phyloP scores from a whole-genome alignment of 83 land plant species.

The Picea abies region DNA sequence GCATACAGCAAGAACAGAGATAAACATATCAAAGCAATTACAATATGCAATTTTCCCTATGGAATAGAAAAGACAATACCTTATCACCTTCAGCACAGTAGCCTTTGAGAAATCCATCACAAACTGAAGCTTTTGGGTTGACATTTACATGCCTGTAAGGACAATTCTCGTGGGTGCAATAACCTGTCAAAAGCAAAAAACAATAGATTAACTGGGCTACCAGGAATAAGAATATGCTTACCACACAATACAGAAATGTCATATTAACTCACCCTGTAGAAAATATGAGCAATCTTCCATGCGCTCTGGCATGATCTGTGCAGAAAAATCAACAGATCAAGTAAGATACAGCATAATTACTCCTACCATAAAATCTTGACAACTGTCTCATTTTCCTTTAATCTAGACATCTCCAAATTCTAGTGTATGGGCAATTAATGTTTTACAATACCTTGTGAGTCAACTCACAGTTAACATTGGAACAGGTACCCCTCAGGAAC shows the following conservation, averaged over 20 bases:
- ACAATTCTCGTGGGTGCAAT: slow-evolving; percentile 85
- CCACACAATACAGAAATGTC: neutral
- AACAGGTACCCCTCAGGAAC: slow-evolving; percentile 87
- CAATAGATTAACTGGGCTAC: slow-evolving; percentile 6
- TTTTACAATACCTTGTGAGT: slow-evolving; percentile 83
- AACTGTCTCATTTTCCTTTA: neutral
- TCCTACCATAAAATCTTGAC: neutral
- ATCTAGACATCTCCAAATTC: slow-evolving; percentile 3
- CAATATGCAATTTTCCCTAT: no score
- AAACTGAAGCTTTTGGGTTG: slow-evolving; percentile 81
- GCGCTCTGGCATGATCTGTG: slow-evolving; percentile 97
- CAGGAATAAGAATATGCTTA: neutral
- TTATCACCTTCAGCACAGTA: slow-evolving; percentile 94
- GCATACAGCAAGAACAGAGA: no score
- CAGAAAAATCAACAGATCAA: neutral
- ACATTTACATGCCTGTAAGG: slow-evolving; percentile 98
- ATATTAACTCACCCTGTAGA: slow-evolving; percentile 63
- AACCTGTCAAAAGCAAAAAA: slow-evolving; percentile 53
- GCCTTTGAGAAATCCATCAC: slow-evolving; percentile 96
- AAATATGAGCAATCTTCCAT: slow-evolving; percentile 99
- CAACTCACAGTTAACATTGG: slow-evolving; percentile 64
- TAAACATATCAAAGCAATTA: no score
- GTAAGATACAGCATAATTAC: neutral
- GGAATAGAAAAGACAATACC: slow-evolving; percentile 39
- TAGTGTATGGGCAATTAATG: neutral